A percentile compares a stretch with the other conserved stretches of the same genome.
These are phyloP conservation scores for Paraphaeosphaeria sporulosa DNA, from an alignment of 2,329 filamentous ascomycete genomes.

Conservation along the genomic window DNA sequence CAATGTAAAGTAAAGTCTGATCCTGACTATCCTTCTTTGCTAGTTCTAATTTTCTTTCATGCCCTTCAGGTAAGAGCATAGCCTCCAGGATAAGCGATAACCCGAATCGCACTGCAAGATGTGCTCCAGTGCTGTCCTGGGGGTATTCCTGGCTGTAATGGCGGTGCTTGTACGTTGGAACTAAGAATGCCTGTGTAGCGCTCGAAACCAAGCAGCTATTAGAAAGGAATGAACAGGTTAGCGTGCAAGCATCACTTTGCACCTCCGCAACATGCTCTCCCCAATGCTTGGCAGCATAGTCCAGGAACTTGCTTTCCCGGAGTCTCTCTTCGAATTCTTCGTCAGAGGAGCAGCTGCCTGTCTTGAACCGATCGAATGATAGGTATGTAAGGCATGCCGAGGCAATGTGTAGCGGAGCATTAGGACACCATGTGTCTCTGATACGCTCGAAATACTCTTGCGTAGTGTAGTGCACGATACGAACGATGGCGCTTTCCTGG, in stretches of 20 bases:
- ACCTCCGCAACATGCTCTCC: constrained; percentile 26
- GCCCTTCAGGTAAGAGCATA: background rate
- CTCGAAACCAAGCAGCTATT: background rate
- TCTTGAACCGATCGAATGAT: constrained; percentile 31
- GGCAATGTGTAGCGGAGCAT: constrained; percentile 29
- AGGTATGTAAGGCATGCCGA: constrained; percentile 41
- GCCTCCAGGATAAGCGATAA: constrained; percentile 13
- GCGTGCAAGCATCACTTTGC: constrained; percentile 13
- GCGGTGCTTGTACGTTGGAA: constrained; percentile 2
- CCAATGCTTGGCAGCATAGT: constrained; percentile 40
- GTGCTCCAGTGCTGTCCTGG: constrained; percentile 17
- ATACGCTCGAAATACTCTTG: constrained; percentile 29
- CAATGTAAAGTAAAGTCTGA: constrained; percentile 18
- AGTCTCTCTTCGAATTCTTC: background rate
- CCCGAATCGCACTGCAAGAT: constrained; percentile 22
- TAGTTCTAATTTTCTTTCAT: background rate
- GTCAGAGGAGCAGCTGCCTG: constrained; percentile 21
- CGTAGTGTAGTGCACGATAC: constrained; percentile 20
- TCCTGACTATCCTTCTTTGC: constrained; percentile 17
- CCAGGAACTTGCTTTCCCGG: constrained; percentile 26
- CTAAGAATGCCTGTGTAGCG: background rate
- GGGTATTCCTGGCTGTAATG: constrained; percentile 10
- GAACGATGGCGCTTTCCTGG: constrained; percentile 14
- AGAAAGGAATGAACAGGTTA: constrained; percentile 22
- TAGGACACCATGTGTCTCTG: constrained; percentile 29